Evolutionary conservation across 495 filamentous ascomycete species (phyloP), one percentile per base, ranked within the genome.

Genomic region (Aspergillus biplanus): DNA sequence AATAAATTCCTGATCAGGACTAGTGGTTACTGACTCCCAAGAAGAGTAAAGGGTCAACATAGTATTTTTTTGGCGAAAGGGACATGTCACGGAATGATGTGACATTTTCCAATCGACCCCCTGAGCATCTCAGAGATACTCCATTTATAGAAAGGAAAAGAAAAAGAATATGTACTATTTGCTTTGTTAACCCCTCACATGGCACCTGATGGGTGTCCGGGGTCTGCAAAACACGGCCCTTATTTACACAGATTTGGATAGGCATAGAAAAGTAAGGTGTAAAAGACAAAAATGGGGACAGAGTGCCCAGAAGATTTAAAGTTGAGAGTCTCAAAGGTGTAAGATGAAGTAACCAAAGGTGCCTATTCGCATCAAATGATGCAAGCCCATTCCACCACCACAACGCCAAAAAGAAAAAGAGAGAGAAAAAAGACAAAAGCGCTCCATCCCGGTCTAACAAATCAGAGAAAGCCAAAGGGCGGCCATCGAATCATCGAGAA

Each of bases 321-420:
- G 48, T 16, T 59, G 42, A 54, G 13, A 39, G 37, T 55, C 64
- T 33, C 16, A 59, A 56, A 52, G 27, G 35, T 27, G 21, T 58
- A 27, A 27, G 27, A 32, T 34, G 27, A 15, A 64, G 56, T 61
- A 56, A 50, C 61, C 58, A 67, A 49, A 54, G 47, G 50, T 59
- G 63, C 65, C 52, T 74, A 76, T 77, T 69, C 68, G 76, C 71
- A 76, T 62, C 64, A 63, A 64, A 67, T 65, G 58, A 69, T 68
- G 67, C 63, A 65, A 59, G 50, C 62, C 65, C 52, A 67, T 42
- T 62, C 67, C 67, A 62, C 66, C 64, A 46, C 58, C 66, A 63
- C 66, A 70, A 73, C 71, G 71, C 71, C 71, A 46, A 62, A 58
- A 68, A 52, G 63, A 56, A 67, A 27, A 27, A 27, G 21, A 27